Conservation (phyloP, 1,139 yeast genomes). For the Ashbya aceris region DNA sequence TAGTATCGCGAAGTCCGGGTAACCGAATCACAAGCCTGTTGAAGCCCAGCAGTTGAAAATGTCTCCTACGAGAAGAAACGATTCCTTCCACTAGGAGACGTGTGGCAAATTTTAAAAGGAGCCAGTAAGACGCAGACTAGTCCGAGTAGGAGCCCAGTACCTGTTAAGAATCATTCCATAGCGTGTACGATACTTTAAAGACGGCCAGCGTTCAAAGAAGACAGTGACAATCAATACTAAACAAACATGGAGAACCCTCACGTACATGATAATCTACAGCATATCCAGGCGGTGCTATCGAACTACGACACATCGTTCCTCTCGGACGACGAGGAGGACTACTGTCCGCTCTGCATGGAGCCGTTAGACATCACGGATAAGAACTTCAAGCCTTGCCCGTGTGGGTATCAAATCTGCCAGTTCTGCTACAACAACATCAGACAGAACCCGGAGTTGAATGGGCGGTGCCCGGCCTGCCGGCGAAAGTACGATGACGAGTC, state of each 20-base stretch:
- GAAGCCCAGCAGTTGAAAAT: no score
- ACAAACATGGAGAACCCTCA: conserved; percentile 20
- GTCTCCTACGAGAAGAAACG: no score
- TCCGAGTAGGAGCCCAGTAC: no score
- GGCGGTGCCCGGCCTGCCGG: conserved; percentile 97
- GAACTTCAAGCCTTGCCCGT: conserved; percentile 97
- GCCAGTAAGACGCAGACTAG: no score
- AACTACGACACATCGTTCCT: conserved; percentile 28
- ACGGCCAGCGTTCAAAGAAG: background rate
- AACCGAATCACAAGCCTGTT: no score
- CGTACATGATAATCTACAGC: conserved; percentile 23
- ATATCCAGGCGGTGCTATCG: conserved; percentile 24
- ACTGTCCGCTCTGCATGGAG: conserved; percentile 87
- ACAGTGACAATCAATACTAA: background rate
- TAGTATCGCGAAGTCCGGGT: no score
- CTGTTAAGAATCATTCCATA: no score
- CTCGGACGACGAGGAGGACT: conserved; percentile 31
- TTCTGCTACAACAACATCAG: conserved; percentile 95
- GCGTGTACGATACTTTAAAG: no score
- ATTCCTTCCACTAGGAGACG: no score
- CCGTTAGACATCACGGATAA: conserved; percentile 95
- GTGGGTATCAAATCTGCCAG: conserved; percentile 98
- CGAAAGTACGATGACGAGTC: conserved; percentile 86
- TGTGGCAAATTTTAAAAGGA: no score
- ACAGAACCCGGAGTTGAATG: conserved; percentile 89